phyloP scores from a whole-genome alignment of 177 flowering plant genomes.

The Vitis hybrid region DNA sequence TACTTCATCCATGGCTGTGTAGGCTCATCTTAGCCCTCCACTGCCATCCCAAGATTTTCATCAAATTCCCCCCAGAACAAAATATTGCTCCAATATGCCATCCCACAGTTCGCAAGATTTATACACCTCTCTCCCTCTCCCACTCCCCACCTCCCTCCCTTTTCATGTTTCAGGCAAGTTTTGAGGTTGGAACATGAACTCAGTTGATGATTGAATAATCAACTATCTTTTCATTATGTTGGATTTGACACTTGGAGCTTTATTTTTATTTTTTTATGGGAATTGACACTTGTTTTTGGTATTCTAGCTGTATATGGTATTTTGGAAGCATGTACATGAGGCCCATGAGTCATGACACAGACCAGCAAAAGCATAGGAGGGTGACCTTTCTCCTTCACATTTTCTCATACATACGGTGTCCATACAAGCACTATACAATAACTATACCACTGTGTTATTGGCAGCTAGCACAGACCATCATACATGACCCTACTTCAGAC shows the following conservation, averaged over 20 bases:
- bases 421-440: no score
- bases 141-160: background rate
- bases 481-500: no score
- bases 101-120: background rate
- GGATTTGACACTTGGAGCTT: conserved; percentile 6
- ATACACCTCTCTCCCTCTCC: background rate
- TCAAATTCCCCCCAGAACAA: background rate
- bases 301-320: no score
- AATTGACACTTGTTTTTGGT: no score
- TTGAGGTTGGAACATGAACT: conserved; percentile 11
- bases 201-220: background rate
- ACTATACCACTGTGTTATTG: no score
- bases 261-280: no score
- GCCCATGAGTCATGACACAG: no score
- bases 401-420: no score
- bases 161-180: background rate
- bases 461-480: no score
- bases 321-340: no score
- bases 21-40: conserved; percentile 23
- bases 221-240: conserved; percentile 6
- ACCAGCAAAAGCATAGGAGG: no score
- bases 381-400: no score
- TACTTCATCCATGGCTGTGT: conserved; percentile 43
- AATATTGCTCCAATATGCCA: background rate
- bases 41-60: conserved; percentile 16